Base-by-base conservation (phyloP, 2,329 filamentous ascomycete genomes). In the Penicillium sp. region DNA sequence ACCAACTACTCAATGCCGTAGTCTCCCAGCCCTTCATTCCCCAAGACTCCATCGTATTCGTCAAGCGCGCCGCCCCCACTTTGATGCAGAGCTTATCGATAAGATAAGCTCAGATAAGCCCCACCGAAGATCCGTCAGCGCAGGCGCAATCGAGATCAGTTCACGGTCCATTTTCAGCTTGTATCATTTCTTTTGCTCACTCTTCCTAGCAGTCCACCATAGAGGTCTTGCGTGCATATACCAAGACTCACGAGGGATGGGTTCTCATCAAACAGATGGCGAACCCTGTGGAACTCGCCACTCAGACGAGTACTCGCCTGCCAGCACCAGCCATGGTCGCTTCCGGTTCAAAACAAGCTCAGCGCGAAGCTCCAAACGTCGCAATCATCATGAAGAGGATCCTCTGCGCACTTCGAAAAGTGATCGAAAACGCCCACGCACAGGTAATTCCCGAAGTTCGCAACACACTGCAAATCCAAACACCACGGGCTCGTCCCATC, bases 391-490 rank as follows among this genome's bases (percentile, higher is more conserved):
- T 12, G 62, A 59, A 39, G 57, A 56, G 36, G 57, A 54, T 27
- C 58, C 49, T 8, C 52, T 63, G 39, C 53, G 54, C 41, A 54
- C 47, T 41, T 57, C 60, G 24, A 52, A 51, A 27, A 55, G 52
- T 35, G 51, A 47, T 12, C 64, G 63, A 48, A 61, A 61, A 39
- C 40, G 34, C 13, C 63, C 53, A 45, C 63, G 54, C 43, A 63
- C 29, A 32, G 5, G 29, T 18, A 3, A 18, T 18, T 18, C 18
- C 18, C 18, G 18, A 18, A 18, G 18, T 18, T 18, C 18, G 18
- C 18, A 18, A 18, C 18, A 18, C 18, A 18, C 18, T 18, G 18
- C 18, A 18, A 18, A 18, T 18, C 3, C 18, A 18, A 18, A 18
- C 18, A 18, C 18, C 18, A 18, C 29, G 8, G 29, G 4, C 29